Base-by-base conservation (phyloP, 1,284 basidiomycete species). In the Boletus albobrunnescens region DNA sequence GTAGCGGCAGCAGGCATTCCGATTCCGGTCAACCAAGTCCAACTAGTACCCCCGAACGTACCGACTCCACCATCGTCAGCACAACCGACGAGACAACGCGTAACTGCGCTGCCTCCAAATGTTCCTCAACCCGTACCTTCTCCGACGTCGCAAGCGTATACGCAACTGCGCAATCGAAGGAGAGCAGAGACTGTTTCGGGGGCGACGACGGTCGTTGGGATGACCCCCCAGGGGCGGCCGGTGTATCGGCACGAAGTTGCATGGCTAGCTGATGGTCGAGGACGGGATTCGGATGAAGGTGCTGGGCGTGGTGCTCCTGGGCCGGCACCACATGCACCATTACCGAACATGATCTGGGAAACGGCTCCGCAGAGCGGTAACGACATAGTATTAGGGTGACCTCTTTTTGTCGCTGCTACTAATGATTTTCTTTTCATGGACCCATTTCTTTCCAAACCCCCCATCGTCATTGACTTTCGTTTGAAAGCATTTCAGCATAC, bases 181-280 rank as follows among this genome's bases (percentile, higher is more conserved):
- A 56, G 67, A 26, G 69, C 67, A n/a, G 67, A 69, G 53, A 69
- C 70, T 13, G 68, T 69, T 32, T 69, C 67, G 1, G 69, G 67
- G 4, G 67, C 66, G 27, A 65, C 68, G 51, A 56, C 56, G 9
- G 60, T 60, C 9, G 42, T 62, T 30, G 63, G 53, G 36, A 52
- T 61, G 61, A 63, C 63, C 2, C 60, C 57, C 2, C 61, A 64
- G 12, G 63, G 63, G 4, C 56, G 60, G 23, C 55, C 55, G 1
- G 57, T 65, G 24, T 65, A 62, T 47, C 63, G 61, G 5, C 60
- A 64, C 17, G 60, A 62, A 30, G 57, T 62, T 19, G 19, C 57
- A 1, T 62, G 60, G 60, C 55, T 62, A 10, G 47, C 57, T 17
- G 63, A 60, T 31, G 50, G 50, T 19, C 51, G 57, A 6, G 49